Evolutionary conservation across 2,329 filamentous ascomycete genomes (phyloP).

Genomic region (Colletotrichum lentis): DNA sequence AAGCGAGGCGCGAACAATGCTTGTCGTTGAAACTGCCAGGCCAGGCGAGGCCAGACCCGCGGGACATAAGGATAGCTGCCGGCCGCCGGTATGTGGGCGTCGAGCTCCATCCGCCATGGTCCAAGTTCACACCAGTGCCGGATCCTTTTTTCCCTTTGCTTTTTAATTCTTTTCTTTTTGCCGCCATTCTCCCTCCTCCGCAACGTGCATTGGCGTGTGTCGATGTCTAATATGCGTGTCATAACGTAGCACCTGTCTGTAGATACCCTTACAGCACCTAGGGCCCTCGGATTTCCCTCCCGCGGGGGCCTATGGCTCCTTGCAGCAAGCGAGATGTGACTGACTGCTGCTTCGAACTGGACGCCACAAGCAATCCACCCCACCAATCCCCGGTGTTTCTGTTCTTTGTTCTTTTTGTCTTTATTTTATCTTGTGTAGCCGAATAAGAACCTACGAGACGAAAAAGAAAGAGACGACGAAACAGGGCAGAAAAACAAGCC

Average conservation of each 20-base stretch:
- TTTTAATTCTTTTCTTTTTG: neutral
- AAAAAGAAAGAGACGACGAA: neutral
- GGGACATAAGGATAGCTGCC: conserved; percentile 23
- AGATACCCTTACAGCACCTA: no score
- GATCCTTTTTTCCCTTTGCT: conserved; percentile 5
- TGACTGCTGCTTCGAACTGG: no score
- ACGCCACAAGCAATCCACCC: no score
- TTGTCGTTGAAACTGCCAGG: neutral
- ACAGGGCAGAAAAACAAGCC: neutral
- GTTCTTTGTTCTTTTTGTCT: no score
- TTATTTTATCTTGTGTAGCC: no score
- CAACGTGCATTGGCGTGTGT: no score
- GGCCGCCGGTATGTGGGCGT: conserved; percentile 24
- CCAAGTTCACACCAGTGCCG: conserved; percentile 23
- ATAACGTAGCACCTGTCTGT: no score
- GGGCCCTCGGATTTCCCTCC: no score
- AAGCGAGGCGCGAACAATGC: neutral
- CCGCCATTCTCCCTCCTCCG: neutral
- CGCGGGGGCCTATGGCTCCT: no score
- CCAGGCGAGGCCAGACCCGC: conserved; percentile 9
- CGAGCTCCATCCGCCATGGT: conserved; percentile 12
- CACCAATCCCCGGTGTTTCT: no score
- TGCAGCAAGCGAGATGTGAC: no score
- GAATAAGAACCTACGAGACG: neutral
- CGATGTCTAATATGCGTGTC: no score